Percentiles rank a stretch among this genome's conserved stretches.
Evolutionary conservation across 108 stramenopile species (phyloP).

Genomic region (Stephanodiscus minutulus): DNA sequence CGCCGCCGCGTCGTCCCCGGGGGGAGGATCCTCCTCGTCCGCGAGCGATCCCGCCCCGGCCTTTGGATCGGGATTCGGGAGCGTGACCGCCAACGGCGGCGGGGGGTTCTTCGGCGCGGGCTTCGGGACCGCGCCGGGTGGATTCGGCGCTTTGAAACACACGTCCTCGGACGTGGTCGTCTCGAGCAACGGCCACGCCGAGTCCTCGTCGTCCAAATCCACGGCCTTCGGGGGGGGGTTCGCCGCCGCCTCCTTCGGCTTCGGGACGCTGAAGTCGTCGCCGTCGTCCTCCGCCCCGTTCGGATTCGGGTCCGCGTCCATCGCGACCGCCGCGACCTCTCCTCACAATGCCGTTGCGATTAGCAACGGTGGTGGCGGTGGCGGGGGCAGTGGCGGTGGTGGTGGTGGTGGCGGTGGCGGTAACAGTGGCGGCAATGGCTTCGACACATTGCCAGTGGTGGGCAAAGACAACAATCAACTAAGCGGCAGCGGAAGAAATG

Average conservation of each 20-base stretch:
- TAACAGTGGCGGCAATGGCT: no score
- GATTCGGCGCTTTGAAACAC: slow-evolving; percentile 26
- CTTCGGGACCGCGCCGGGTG: slow-evolving; percentile 18
- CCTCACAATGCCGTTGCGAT: slow-evolving; percentile 1
- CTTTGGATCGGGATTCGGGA: slow-evolving; percentile 17
- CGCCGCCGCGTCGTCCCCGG: background rate
- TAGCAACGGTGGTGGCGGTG: no score
- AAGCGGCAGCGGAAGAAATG: no score
- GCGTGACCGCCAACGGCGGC: background rate
- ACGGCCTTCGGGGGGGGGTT: slow-evolving; percentile 39
- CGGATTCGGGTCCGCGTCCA: slow-evolving; percentile 4
- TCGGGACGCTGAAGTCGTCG: slow-evolving; percentile 17
- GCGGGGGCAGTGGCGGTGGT: no score
- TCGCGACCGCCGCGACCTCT: slow-evolving; percentile 1
- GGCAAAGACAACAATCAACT: no score
- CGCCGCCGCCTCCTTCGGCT: slow-evolving; percentile 27
- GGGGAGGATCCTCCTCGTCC: background rate
- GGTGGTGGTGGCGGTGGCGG: no score
- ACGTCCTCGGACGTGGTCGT: slow-evolving; percentile 4
- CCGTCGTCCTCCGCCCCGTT: slow-evolving; percentile 4
- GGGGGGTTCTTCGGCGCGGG: slow-evolving; percentile 17
- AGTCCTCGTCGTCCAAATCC: slow-evolving; percentile 6
- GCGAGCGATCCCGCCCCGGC: slow-evolving; percentile 5
- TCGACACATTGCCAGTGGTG: no score
- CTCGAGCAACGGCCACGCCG: background rate